Evolutionary conservation across 768 basidiomycete genomes (phyloP).

Genomic region (Pleurotus djamor): DNA sequence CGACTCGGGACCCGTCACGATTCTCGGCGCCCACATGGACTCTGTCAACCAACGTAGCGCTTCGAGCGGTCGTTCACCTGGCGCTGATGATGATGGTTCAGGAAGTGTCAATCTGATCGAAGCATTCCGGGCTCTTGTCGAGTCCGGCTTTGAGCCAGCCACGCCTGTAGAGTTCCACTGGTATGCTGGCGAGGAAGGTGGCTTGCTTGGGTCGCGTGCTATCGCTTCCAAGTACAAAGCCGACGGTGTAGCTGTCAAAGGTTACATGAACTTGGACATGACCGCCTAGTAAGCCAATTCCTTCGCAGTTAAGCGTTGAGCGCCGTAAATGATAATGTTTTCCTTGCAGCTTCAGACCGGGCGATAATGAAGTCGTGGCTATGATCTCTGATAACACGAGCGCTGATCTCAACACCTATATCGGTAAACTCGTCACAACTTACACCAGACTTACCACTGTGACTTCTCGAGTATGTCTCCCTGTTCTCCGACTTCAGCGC

Average conservation of each 20-base stretch:
- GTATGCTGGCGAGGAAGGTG: slow-evolving; percentile 45
- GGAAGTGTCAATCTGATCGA: slow-evolving; percentile 44
- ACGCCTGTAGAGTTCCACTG: slow-evolving; percentile 46
- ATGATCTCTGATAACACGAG: slow-evolving; percentile 39
- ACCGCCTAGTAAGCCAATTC: slow-evolving; percentile 27
- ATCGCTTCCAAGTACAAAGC: slow-evolving; percentile 49
- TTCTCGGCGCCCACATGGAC: slow-evolving; percentile 41
- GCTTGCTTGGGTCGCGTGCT: slow-evolving; percentile 50
- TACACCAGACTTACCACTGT: slow-evolving; percentile 35
- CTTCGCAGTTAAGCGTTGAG: too few species aligned
- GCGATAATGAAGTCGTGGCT: slow-evolving; percentile 38
- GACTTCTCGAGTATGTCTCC: slow-evolving; percentile 32
- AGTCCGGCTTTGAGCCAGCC: slow-evolving; percentile 32
- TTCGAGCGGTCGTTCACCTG: slow-evolving; percentile 39
- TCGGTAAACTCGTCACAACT: slow-evolving; percentile 34
- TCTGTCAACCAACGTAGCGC: slow-evolving; percentile 37
- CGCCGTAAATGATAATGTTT: slow-evolving; percentile 5
- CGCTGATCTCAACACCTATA: slow-evolving; percentile 37
- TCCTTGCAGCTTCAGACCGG: slow-evolving; percentile 40
- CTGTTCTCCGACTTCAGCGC: background rate
- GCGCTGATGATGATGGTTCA: slow-evolving; percentile 49
- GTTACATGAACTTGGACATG: slow-evolving; percentile 48
- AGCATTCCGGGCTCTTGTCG: slow-evolving; percentile 35
- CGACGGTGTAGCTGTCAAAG: slow-evolving; percentile 40
- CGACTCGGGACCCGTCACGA: slow-evolving; percentile 26